Evolutionary conservation across 176 grass and related monocot genomes (phyloP).

Genomic region (Cenchrus purpureus): DNA sequence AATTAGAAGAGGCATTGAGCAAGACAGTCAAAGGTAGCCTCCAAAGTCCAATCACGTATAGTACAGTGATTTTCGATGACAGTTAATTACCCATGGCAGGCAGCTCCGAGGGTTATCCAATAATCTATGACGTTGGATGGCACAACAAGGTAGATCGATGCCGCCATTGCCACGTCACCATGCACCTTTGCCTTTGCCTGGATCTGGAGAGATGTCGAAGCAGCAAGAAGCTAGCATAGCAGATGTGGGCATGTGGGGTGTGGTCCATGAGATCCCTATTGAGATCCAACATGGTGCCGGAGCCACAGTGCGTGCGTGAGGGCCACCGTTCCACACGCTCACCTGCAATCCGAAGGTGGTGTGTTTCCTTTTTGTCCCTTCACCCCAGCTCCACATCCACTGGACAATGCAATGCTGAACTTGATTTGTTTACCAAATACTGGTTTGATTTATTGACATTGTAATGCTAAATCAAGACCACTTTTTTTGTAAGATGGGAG

Average conservation of each 20-base stretch:
- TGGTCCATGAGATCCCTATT: not conserved
- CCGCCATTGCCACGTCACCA: not conserved
- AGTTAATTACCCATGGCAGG: too few species aligned
- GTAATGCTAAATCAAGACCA: too few species aligned
- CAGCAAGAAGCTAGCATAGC: not conserved
- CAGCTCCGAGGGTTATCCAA: too few species aligned
- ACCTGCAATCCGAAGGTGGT: not conserved
- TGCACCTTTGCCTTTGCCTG: not conserved
- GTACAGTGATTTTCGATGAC: too few species aligned
- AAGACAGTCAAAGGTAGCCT: too few species aligned
- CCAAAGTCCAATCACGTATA: too few species aligned
- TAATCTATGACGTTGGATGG: not conserved
- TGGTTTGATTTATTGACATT: too few species aligned
- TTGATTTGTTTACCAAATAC: too few species aligned
- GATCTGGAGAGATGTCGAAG: not conserved
- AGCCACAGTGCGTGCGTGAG: not conserved
- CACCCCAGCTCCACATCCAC: not conserved
- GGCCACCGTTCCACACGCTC: not conserved
- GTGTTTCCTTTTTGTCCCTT: slow-evolving; percentile 33
- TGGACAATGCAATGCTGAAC: too few species aligned
- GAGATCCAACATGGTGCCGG: slow-evolving; percentile 12
- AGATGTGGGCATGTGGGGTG: not conserved
- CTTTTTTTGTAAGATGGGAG: too few species aligned
- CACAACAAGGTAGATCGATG: too few species aligned
- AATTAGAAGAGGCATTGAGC: too few species aligned